Evolutionary conservation across 495 filamentous ascomycete species (phyloP), one percentile per base, ranked within the genome.

Genomic region (Cladorrhinum samala): DNA sequence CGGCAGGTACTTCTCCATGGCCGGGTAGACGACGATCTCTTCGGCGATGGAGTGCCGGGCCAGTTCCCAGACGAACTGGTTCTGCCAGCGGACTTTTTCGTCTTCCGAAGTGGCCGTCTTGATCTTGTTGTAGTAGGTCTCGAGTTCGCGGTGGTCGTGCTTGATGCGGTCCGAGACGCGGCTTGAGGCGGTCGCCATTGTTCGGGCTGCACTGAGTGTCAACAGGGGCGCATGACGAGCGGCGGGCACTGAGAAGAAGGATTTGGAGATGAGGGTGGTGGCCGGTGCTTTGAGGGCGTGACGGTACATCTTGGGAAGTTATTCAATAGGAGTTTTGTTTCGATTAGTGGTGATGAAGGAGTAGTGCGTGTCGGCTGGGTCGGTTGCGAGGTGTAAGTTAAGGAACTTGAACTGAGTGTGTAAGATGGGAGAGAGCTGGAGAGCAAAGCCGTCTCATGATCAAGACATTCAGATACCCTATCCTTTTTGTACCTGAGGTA

Each of bases 51-150:
- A 76, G 59, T 87, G 80, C 8, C 84, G 77, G 9, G 87, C 81
- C 2, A 89, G 68, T 58, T 84, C 82, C 86, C 85, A 89, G 25
- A 81, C 80, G 52, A 88, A 84, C 45, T 79, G 77, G 50, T 88
- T 88, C 63, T 81, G 78, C 66, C 70, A 88, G 14, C 74, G 67
- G 1, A 59, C 66, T 57, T 75, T 75, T 5, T 75, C 69, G 47
- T 83, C 75, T 18, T 66, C 54, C 36, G 79, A 71, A 2, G 58
- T 66, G 9, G 79, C 59, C 41, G 68, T 66, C 41, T 81, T 55
- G 52, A 88, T 81, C 7, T 81, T 74, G 44, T 79, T 66, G 62
- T 83, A 81, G 63, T 77, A 81, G 1, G 65, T 46, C 56, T 86
- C 73, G 20, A 88, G 70, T 59, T 85, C 77, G 9, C 70, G 69